phyloP scores from a whole-genome alignment of 805 yeast genomes.

The Wickerhamomyces queroliae region DNA sequence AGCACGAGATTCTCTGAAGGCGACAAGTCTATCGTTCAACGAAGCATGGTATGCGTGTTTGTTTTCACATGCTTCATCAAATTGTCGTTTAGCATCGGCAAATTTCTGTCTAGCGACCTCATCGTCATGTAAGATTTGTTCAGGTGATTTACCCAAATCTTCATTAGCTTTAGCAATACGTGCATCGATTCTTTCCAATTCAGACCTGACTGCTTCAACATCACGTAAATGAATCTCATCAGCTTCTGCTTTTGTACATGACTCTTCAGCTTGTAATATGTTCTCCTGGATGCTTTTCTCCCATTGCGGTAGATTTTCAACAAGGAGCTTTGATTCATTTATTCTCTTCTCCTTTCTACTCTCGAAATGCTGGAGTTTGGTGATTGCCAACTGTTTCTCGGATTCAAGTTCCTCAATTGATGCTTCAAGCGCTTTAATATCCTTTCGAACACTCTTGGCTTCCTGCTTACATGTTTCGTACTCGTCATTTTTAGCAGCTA shows the following conservation, averaged over 20 bases:
- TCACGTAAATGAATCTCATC: slow-evolving; percentile 33
- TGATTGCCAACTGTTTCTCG: slow-evolving; percentile 7
- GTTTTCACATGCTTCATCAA: slow-evolving; percentile 28
- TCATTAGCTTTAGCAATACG: slow-evolving; percentile 48
- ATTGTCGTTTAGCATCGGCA: slow-evolving; percentile 35
- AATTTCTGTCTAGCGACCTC: slow-evolving; percentile 36
- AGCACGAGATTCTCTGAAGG: slow-evolving; percentile 34
- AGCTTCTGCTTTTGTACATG: slow-evolving; percentile 45
- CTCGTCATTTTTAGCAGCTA: slow-evolving; percentile 13
- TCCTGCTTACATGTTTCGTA: slow-evolving; percentile 12
- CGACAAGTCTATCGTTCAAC: slow-evolving; percentile 35
- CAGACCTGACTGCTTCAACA: slow-evolving; percentile 41
- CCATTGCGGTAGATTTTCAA: slow-evolving; percentile 15
- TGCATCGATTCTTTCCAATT: slow-evolving; percentile 38
- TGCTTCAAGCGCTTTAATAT: slow-evolving; percentile 9
- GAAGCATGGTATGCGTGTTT: slow-evolving; percentile 30
- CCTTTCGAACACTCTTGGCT: slow-evolving; percentile 21
- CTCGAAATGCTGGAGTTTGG: slow-evolving; percentile 10
- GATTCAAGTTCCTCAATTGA: slow-evolving; percentile 6
- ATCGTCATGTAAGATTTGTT: slow-evolving; percentile 45
- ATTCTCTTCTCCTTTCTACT: slow-evolving; percentile 13
- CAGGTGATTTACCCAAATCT: slow-evolving; percentile 48
- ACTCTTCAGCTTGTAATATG: slow-evolving; percentile 27
- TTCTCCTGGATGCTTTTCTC: slow-evolving; percentile 8
- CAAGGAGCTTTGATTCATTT: slow-evolving; percentile 15